Evolutionary conservation across 2,329 filamentous ascomycete species (phyloP).

Genomic region (Aureobasidium uvarum): DNA sequence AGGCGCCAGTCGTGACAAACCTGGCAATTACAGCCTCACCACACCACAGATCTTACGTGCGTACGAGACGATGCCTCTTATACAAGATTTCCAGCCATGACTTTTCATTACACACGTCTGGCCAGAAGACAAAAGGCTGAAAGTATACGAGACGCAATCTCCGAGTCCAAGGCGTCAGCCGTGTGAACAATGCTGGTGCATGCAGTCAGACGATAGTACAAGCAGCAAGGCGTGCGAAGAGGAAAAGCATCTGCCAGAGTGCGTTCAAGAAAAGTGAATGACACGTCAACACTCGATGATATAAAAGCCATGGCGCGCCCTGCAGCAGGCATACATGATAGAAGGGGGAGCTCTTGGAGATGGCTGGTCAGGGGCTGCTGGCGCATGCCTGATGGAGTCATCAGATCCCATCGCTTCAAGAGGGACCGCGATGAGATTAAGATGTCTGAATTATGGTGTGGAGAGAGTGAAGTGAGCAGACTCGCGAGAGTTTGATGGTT

Average conservation of each 20-base stretch:
- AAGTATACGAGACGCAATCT: constrained; percentile 10
- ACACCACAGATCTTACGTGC: constrained; percentile 4
- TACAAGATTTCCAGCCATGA: background rate
- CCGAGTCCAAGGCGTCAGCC: constrained; percentile 6
- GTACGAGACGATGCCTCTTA: background rate
- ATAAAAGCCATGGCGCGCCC: constrained; percentile 13
- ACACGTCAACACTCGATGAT: constrained; percentile 5
- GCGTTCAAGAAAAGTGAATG: background rate
- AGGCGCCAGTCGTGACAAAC: background rate
- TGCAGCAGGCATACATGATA: constrained; percentile 19
- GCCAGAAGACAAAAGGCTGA: constrained; percentile 8
- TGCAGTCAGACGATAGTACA: constrained; percentile 18
- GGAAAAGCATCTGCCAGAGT: background rate
- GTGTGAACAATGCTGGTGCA: background rate
- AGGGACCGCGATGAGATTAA: background rate
- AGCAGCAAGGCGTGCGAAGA: constrained; percentile 3
- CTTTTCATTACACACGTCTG: background rate
- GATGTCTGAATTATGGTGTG: background rate
- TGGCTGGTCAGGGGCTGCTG: background rate
- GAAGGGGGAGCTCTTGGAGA: background rate
- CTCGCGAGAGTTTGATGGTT: constrained; percentile 16
- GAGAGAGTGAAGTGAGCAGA: background rate
- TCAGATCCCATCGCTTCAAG: background rate
- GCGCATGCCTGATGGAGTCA: background rate
- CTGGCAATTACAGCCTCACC: background rate